Conservation (phyloP, 1,284 basidiomycete genomes). For the Microbotryum scabiosae region DNA sequence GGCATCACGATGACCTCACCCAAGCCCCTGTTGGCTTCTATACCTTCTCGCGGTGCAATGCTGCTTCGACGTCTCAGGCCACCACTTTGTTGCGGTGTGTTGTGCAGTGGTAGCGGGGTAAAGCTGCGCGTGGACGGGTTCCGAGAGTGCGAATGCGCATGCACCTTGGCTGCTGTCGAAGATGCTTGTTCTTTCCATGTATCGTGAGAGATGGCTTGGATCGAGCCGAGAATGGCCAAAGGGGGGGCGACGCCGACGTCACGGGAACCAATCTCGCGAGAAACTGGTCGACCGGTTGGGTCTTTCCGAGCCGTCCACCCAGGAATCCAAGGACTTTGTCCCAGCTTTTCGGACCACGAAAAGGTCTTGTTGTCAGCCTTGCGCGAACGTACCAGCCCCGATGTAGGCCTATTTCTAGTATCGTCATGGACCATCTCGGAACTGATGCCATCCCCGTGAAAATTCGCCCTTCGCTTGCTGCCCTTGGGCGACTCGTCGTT, state of each 20-base stretch:
- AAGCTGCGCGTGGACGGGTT: background rate
- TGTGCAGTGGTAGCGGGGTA: background rate
- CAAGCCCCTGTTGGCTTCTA: background rate
- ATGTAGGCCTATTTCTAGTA: background rate
- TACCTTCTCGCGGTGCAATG: background rate
- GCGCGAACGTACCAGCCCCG: too few species aligned
- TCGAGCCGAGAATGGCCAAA: too few species aligned
- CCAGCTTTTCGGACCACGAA: background rate
- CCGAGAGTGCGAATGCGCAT: background rate
- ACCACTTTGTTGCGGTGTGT: background rate
- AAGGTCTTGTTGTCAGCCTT: too few species aligned
- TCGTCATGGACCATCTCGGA: background rate
- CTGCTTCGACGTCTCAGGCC: background rate
- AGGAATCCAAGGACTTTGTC: slow-evolving; percentile 6
- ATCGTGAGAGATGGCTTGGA: background rate
- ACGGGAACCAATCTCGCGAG: too few species aligned
- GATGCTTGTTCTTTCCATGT: background rate
- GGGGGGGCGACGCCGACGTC: too few species aligned
- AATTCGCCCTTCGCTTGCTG: background rate
- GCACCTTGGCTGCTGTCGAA: background rate
- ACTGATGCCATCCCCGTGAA: background rate
- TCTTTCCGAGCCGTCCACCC: background rate
- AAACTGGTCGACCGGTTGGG: too few species aligned
- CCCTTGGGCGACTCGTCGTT: background rate
- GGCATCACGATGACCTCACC: slow-evolving; percentile 21